A percentile compares a stretch with the other conserved stretches of the same genome.
These are phyloP conservation scores for Phytophthora fragariaefolia DNA, from an alignment of 352 stramenopile species.

Conservation along the genomic window DNA sequence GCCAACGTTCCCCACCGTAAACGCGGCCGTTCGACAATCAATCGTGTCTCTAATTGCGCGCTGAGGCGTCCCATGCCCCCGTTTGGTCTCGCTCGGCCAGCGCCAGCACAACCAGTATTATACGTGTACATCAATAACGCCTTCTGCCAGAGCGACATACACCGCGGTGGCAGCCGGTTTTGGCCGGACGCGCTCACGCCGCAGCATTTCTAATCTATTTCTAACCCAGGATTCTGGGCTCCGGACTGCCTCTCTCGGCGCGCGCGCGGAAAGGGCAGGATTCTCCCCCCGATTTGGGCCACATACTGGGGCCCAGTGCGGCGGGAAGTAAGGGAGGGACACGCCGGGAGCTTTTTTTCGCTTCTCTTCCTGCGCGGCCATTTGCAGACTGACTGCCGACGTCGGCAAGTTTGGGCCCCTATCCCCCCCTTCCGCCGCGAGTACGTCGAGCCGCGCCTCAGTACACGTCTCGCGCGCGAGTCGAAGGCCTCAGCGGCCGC, in stretches of 20 bases:
- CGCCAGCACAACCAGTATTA: too few species aligned
- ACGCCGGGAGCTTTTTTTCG: constrained; percentile 42
- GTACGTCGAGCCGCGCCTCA: too few species aligned
- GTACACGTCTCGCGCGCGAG: constrained; percentile 26
- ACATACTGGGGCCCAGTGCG: constrained; percentile 22
- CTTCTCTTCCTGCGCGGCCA: constrained; percentile 30
- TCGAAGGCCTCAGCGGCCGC: constrained; percentile 10
- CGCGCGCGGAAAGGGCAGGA: neutral
- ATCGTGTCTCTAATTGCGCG: too few species aligned
- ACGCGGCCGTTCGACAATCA: too few species aligned
- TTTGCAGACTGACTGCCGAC: constrained; percentile 38
- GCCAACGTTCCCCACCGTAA: too few species aligned
- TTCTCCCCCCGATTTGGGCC: constrained; percentile 25
- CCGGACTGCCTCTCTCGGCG: constrained; percentile 38
- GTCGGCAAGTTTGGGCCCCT: constrained; percentile 10
- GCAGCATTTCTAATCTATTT: constrained; percentile 16
- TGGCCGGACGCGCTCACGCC: neutral
- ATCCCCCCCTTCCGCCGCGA: too few species aligned
- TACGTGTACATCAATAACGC: too few species aligned
- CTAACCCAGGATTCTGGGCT: constrained; percentile 1
- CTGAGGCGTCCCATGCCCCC: too few species aligned
- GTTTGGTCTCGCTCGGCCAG: too few species aligned
- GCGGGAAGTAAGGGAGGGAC: too few species aligned
- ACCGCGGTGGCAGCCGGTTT: too few species aligned
- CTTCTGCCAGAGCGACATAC: too few species aligned